These are phyloP conservation scores for Mycena metata DNA, from an alignment of 768 basidiomycete genomes.

Conservation along the genomic window DNA sequence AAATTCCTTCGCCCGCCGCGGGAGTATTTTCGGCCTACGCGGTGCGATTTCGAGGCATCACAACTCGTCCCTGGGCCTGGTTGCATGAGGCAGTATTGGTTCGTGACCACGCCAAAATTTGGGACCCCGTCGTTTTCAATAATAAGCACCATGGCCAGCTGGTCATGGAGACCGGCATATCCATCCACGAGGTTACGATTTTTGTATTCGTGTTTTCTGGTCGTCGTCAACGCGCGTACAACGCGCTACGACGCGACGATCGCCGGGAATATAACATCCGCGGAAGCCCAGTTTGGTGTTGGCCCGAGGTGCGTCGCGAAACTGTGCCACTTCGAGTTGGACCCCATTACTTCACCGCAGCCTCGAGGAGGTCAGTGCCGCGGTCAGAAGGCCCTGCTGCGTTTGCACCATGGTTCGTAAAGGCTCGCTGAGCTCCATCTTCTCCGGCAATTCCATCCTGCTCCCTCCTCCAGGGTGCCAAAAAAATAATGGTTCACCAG, in stretches of 20 bases:
- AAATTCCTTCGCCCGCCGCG: not conserved
- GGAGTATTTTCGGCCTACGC: not conserved
- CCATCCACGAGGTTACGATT: not conserved
- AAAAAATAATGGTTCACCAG: not conserved
- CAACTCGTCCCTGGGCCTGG: not conserved
- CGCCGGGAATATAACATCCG: not conserved
- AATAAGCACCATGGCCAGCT: not conserved
- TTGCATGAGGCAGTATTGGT: conserved; percentile 2
- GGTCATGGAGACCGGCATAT: not conserved
- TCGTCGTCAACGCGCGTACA: not conserved
- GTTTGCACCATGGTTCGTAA: not conserved
- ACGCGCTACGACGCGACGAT: no score
- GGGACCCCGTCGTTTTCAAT: conserved; percentile 6
- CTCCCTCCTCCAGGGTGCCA: not conserved
- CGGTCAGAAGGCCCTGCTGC: conserved; percentile 10
- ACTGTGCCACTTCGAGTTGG: not conserved
- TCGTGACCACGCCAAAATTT: conserved; percentile 13
- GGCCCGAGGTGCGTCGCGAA: not conserved
- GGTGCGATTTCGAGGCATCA: no score
- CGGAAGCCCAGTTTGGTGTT: not conserved
- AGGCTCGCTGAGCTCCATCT: no score
- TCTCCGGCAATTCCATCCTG: no score
- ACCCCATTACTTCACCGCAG: conserved; percentile 14
- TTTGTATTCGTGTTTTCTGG: not conserved
- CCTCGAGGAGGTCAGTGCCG: conserved; percentile 22